phyloP scores from a whole-genome alignment of 805 yeast species.

The Ogataea sp. region DNA sequence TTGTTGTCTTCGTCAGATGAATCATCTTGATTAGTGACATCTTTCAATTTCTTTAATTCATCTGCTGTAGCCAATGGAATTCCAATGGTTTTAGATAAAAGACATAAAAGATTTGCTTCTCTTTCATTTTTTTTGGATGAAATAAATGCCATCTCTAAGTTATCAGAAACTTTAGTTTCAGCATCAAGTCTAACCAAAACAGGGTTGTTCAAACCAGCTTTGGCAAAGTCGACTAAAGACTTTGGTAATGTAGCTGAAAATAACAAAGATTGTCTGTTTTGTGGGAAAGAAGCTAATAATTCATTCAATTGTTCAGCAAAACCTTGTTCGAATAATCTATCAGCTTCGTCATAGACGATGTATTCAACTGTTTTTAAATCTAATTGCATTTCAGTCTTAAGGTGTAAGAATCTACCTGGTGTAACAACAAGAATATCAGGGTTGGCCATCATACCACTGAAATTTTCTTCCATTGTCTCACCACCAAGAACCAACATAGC shows the following conservation, averaged over 20 bases:
- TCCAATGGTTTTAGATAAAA: constrained; percentile 79
- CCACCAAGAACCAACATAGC: constrained; percentile 88
- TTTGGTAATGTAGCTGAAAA: constrained; percentile 95
- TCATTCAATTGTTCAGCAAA: constrained; percentile 91
- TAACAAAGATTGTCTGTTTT: constrained; percentile 76
- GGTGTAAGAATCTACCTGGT: constrained; percentile 94
- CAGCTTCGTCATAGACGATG: constrained; percentile 96
- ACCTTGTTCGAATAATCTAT: constrained; percentile 93
- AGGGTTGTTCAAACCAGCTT: constrained; percentile 91
- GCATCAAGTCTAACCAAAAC: constrained; percentile 89
- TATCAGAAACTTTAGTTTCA: constrained; percentile 83
- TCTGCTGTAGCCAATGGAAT: constrained; percentile 75
- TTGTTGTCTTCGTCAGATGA: constrained; percentile 48
- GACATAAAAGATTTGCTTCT: constrained; percentile 73
- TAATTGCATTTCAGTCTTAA: constrained; percentile 90
- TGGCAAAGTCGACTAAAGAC: constrained; percentile 90
- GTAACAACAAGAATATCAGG: constrained; percentile 96
- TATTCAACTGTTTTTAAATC: constrained; percentile 80
- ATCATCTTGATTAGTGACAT: constrained; percentile 38
- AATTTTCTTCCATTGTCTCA: constrained; percentile 96
- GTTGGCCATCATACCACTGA: constrained; percentile 81
- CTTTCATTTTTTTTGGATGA: constrained; percentile 77
- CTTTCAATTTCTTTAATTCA: constrained; percentile 46
- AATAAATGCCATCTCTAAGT: constrained; percentile 83
- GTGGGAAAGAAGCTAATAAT: constrained; percentile 73